phyloP scores from a whole-genome alignment of 1,139 yeast species.

The Saccharomycopsis hybrid region DNA sequence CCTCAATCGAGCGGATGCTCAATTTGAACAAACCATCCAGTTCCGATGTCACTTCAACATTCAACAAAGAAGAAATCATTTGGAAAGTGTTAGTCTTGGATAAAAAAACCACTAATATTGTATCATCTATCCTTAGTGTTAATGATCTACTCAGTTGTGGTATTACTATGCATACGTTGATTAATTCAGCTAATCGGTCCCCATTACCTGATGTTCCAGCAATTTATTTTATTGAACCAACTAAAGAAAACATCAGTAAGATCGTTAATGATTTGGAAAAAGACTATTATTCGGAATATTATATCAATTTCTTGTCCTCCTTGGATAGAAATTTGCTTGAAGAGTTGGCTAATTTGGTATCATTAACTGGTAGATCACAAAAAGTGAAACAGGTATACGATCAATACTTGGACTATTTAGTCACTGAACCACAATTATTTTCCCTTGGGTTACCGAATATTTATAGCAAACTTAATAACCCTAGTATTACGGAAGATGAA shows the following conservation, averaged over 20 bases:
- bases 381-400: slow-evolving; percentile 85
- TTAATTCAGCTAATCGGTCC: slow-evolving; percentile 55
- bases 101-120: slow-evolving; percentile 68
- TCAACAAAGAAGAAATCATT: slow-evolving; percentile 52
- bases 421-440: slow-evolving; percentile 87
- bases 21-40: slow-evolving; percentile 52
- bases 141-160: slow-evolving; percentile 86
- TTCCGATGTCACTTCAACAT: slow-evolving; percentile 46
- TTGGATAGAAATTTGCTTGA: slow-evolving; percentile 75
- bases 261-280: slow-evolving; percentile 67
- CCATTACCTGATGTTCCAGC: slow-evolving; percentile 92
- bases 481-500: slow-evolving; percentile 64
- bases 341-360: slow-evolving; percentile 79
- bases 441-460: slow-evolving; percentile 64
- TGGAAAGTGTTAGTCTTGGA: slow-evolving; percentile 96
- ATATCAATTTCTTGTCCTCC: slow-evolving; percentile 80
- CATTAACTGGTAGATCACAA: slow-evolving; percentile 59
- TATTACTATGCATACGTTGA: slow-evolving; percentile 78
- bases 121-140: slow-evolving; percentile 84
- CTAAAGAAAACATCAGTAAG: slow-evolving; percentile 59
- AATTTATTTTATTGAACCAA: slow-evolving; percentile 86
- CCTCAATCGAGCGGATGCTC: slow-evolving; percentile 74
- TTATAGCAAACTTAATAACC: slow-evolving; percentile 64
- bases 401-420: slow-evolving; percentile 86
- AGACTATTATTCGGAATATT: slow-evolving; percentile 72